A percentile compares a stretch with the other conserved stretches of the same genome.
Conservation (phyloP, 108 stramenopile genomes). For the Thalassiosira profunda region DNA sequence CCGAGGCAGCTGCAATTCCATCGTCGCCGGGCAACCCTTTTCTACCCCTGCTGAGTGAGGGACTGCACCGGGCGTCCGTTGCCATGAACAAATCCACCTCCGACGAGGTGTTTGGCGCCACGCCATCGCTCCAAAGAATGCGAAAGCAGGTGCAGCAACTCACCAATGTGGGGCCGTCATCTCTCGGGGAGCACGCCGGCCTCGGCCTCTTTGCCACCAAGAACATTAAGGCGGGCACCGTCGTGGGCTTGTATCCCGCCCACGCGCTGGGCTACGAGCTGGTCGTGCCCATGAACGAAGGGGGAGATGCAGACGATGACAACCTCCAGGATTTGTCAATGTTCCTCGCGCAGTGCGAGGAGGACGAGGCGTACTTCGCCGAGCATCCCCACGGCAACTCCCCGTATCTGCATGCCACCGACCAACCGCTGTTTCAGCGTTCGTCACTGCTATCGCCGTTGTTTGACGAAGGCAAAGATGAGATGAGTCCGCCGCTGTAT, state of each 20-base stretch:
- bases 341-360: conserved; percentile 11
- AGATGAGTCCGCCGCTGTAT: conserved; percentile 33
- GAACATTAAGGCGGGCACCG: conserved; percentile 48
- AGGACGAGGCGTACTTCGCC: conserved; percentile 26
- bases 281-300: neutral
- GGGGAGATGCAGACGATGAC: neutral
- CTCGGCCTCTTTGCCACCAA: conserved; percentile 53
- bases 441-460: conserved; percentile 8
- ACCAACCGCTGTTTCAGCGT: conserved; percentile 49
- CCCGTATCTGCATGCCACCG: conserved; percentile 48
- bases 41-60: conserved; percentile 11
- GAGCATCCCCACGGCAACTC: conserved; percentile 31
- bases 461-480: conserved; percentile 21
- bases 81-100: conserved; percentile 30
- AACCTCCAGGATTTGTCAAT: conserved; percentile 28
- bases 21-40: conserved; percentile 13
- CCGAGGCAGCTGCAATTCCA: no score
- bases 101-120: conserved; percentile 16
- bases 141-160: conserved; percentile 26
- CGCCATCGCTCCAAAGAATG: conserved; percentile 27
- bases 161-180: conserved; percentile 19
- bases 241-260: conserved; percentile 53
- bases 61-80: conserved; percentile 11
- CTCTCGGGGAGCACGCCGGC: conserved; percentile 45
- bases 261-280: conserved; percentile 48